Base-by-base conservation (phyloP, 257 asterid species). In the Phtheirospermum japonicum region DNA sequence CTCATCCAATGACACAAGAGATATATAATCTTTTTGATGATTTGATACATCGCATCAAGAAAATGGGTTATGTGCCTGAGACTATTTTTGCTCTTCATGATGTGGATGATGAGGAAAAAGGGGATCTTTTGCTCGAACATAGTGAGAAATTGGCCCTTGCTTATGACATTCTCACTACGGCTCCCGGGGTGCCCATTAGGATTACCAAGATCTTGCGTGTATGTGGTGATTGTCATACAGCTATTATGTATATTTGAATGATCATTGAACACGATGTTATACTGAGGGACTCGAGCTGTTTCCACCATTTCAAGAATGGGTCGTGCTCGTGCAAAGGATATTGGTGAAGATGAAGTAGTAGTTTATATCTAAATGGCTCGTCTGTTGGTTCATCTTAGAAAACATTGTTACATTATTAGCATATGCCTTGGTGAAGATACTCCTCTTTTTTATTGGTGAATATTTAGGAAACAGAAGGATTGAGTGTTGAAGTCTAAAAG, bases 101-200 rank as follows among this genome's bases (percentile, higher is more conserved):
- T 54, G 98, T 90, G n/a, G 94, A 85, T 73, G 94, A 90, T 58
- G 98, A 90, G 77, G 95, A 90, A 81, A 88, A 88, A 72, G 80
- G 88, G 2, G 87, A 85, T 78, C 83, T 85, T 56, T 72, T 88
- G 36, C 65, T 79, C 51, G 95, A 90, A 73, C 98, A 90, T 56
- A 88, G 98, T 70, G 98, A 90, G 85, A 90, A 90, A 73, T 69
- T 90, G 85, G 96, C 96, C 1, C 89, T 90, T 60, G 89, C 88
- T 40, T 90, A 85, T 80, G 98, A 94, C 36, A 80, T 90, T 70
- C 86, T 90, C 30, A 88, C 95, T 14, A 73, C 92, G 18, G 61
- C 83, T 46, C 87, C 84, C 6, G 95, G 96, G 33, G 37, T 79
- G 78, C 94, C 98, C 10, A 88, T 91, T 63, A 82, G 96, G 83